Percentiles rank a stretch among this genome's conserved stretches.
phyloP scores from a whole-genome alignment of 148 eudicot genomes.

The Camellia granthamiana region DNA sequence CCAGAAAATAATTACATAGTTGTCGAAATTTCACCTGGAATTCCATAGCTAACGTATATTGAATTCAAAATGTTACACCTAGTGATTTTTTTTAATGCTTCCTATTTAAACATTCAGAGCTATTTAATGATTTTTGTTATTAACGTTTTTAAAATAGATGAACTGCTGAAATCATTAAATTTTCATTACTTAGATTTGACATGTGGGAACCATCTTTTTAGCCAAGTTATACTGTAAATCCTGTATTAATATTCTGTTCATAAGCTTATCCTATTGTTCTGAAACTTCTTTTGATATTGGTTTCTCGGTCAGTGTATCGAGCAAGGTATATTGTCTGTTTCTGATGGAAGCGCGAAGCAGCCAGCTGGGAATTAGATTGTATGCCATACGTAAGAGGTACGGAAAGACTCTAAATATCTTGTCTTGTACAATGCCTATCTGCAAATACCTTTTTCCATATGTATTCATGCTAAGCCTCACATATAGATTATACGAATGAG shows the following conservation, averaged over 20 bases:
- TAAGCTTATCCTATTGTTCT: neutral
- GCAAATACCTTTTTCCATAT: neutral
- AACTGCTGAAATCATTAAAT: neutral
- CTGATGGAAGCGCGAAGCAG: slow-evolving; percentile 29
- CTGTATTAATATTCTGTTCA: neutral
- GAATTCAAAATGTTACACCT: neutral
- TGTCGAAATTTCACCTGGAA: neutral
- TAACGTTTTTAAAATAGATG: neutral
- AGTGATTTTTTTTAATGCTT: neutral
- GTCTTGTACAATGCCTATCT: neutral
- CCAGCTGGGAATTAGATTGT: slow-evolving; percentile 28
- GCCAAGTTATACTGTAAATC: neutral
- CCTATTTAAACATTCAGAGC: neutral
- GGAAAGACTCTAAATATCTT: neutral
- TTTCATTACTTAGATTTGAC: slow-evolving; percentile 2
- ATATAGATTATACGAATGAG: too few relatives aligned
- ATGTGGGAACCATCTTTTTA: neutral
- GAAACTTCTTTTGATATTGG: neutral
- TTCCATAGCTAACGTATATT: neutral
- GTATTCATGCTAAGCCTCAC: too few relatives aligned
- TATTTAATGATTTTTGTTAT: neutral
- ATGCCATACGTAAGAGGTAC: slow-evolving; percentile 14
- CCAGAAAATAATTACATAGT: neutral
- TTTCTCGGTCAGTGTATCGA: slow-evolving; percentile 62
- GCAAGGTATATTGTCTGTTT: slow-evolving; percentile 61